phyloP scores from a whole-genome alignment of 768 basidiomycete species.

The Suillus decipiens region DNA sequence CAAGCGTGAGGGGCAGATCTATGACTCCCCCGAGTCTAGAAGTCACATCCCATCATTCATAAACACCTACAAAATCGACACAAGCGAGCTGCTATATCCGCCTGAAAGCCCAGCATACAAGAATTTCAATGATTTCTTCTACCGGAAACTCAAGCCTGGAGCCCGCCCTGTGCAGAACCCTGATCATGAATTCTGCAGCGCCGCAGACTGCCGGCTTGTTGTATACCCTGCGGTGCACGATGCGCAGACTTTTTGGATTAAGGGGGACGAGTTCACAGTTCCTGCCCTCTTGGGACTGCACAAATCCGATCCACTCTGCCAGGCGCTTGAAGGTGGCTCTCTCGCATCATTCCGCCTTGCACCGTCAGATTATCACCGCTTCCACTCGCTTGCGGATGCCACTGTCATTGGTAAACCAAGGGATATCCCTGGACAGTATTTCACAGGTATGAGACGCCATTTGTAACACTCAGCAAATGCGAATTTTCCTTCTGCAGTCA shows the following conservation, averaged over 20 bases:
- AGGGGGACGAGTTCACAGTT: slow-evolving; percentile 72
- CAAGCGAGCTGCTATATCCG: slow-evolving; percentile 56
- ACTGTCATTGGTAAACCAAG: slow-evolving; percentile 41
- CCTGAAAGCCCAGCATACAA: slow-evolving; percentile 61
- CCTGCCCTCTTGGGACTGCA: slow-evolving; percentile 54
- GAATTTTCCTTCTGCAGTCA: slow-evolving; percentile 42
- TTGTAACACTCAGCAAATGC: not conserved
- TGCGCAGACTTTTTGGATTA: slow-evolving; percentile 76
- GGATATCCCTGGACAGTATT: slow-evolving; percentile 59
- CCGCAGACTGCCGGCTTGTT: slow-evolving; percentile 74
- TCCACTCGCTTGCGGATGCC: slow-evolving; percentile 70
- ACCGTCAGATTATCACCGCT: slow-evolving; percentile 81
- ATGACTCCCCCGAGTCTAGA: slow-evolving; percentile 52
- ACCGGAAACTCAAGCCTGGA: slow-evolving; percentile 54
- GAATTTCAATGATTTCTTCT: slow-evolving; percentile 81
- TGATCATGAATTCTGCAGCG: slow-evolving; percentile 53
- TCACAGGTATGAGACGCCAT: slow-evolving; percentile 45
- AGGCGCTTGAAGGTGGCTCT: slow-evolving; percentile 44
- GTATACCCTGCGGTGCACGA: slow-evolving; percentile 60
- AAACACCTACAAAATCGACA: slow-evolving; percentile 52
- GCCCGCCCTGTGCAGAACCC: slow-evolving; percentile 63
- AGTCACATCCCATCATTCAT: slow-evolving; percentile 58
- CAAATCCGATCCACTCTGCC: slow-evolving; percentile 41
- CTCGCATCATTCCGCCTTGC: slow-evolving; percentile 77
- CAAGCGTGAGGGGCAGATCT: slow-evolving; percentile 55